Conservation (phyloP, 2,329 filamentous ascomycete genomes). For the Epichloe baconii region DNA sequence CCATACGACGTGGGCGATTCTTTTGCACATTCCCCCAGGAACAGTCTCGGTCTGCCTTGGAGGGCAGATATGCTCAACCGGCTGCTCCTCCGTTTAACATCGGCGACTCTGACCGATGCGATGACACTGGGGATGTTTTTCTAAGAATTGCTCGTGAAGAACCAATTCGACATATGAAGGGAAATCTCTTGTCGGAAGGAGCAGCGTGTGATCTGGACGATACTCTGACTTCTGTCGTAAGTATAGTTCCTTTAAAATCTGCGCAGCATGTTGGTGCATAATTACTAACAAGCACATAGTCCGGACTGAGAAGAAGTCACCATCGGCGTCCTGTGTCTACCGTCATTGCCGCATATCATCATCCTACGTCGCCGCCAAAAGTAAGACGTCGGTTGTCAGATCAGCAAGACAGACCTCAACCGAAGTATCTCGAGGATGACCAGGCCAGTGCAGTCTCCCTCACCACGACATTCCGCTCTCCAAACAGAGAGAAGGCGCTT, state of each 20-base stretch:
- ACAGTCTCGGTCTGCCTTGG: conserved; percentile 36
- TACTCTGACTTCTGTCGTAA: conserved; percentile 31
- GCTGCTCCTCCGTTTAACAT: not conserved
- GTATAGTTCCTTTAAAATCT: conserved; percentile 14
- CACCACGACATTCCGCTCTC: conserved; percentile 30
- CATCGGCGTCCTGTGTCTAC: conserved; percentile 42
- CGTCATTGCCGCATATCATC: conserved; percentile 30
- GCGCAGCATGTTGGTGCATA: not conserved
- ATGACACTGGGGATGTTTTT: conserved; percentile 46
- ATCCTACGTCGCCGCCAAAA: conserved; percentile 36
- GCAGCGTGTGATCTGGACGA: conserved; percentile 13
- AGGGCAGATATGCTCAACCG: conserved; percentile 21
- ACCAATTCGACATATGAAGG: conserved; percentile 24
- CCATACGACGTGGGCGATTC: conserved; percentile 32
- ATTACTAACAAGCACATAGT: conserved; percentile 20
- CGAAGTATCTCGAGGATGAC: conserved; percentile 30
- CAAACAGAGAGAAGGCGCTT: conserved; percentile 29
- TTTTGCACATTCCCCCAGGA: conserved; percentile 31
- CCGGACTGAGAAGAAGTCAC: conserved; percentile 31
- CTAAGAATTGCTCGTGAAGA: conserved; percentile 46
- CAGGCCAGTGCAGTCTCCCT: conserved; percentile 26
- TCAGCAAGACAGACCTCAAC: conserved; percentile 33
- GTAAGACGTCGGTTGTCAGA: conserved; percentile 43
- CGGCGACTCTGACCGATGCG: conserved; percentile 12
- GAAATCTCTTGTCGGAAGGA: conserved; percentile 9